phyloP scores from a whole-genome alignment of 441 rosid species.

The Dalechampia spathulata region DNA sequence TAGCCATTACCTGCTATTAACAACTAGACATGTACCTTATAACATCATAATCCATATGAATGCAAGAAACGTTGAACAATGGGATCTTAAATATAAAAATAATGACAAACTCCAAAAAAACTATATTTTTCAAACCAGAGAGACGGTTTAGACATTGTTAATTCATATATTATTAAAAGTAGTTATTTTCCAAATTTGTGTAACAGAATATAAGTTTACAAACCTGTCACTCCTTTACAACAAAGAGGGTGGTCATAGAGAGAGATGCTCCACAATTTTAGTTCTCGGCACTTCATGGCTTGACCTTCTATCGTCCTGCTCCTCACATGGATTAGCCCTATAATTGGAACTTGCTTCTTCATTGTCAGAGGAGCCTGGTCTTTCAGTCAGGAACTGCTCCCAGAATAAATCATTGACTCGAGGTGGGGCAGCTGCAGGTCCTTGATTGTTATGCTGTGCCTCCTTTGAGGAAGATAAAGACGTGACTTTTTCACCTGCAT shows the following conservation, averaged over 20 bases:
- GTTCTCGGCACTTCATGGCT: constrained; percentile 37
- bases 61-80: no score
- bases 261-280: constrained; percentile 56
- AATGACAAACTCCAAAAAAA: no score
- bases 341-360: constrained; percentile 84
- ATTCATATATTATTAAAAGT: background rate
- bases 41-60: no score
- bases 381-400: constrained; percentile 94
- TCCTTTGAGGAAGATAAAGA: constrained; percentile 27
- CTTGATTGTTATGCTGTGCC: constrained; percentile 37
- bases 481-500: constrained; percentile 17
- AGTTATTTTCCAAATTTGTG: background rate
- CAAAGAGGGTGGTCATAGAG: constrained; percentile 35
- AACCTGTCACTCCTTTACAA: constrained; percentile 11
- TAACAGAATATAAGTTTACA: constrained; percentile 10
- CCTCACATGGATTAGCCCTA: constrained; percentile 51
- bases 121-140: no score
- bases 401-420: constrained; percentile 84
- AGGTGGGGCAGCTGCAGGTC: constrained; percentile 36
- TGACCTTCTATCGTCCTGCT: constrained; percentile 47
- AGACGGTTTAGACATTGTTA: background rate
- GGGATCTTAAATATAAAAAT: no score
- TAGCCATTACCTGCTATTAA: no score
- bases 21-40: no score
- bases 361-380: constrained; percentile 73